Evolutionary conservation across 768 basidiomycete species (phyloP).

Genomic region (Podaxis sp.): DNA sequence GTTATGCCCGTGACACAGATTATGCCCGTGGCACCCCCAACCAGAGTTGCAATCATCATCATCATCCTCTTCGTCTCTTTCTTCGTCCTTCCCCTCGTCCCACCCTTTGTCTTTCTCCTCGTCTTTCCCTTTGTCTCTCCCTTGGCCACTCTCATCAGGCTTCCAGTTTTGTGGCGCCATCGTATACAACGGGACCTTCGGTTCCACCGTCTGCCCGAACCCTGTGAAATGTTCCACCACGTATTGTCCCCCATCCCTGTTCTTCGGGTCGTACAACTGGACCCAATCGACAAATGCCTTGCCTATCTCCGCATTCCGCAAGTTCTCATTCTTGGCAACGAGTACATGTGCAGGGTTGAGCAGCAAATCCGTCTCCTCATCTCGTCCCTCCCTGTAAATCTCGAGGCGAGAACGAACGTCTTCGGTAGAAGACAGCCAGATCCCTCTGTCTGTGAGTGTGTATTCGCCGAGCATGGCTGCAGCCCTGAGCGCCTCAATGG

Average conservation of each 20-base stretch:
- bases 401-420: constrained; percentile 25
- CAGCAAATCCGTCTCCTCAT: constrained; percentile 31
- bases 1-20: no score
- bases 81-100: neutral
- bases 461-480: constrained; percentile 46
- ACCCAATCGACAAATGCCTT: constrained; percentile 42
- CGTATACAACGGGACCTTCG: neutral
- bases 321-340: constrained; percentile 24
- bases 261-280: neutral
- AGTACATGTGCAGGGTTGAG: constrained; percentile 47
- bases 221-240: neutral
- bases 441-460: constrained; percentile 47
- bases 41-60: no score
- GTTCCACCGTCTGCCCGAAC: neutral
- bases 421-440: constrained; percentile 38
- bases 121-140: neutral
- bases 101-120: no score
- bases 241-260: neutral
- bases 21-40: no score
- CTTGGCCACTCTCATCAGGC: neutral
- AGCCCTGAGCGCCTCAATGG: constrained; percentile 42
- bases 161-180: neutral
- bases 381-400: constrained; percentile 37
- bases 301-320: constrained; percentile 24
- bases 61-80: neutral